Evolutionary conservation across 2,329 filamentous ascomycete genomes (phyloP).

Genomic region (Clonostachys rosea): DNA sequence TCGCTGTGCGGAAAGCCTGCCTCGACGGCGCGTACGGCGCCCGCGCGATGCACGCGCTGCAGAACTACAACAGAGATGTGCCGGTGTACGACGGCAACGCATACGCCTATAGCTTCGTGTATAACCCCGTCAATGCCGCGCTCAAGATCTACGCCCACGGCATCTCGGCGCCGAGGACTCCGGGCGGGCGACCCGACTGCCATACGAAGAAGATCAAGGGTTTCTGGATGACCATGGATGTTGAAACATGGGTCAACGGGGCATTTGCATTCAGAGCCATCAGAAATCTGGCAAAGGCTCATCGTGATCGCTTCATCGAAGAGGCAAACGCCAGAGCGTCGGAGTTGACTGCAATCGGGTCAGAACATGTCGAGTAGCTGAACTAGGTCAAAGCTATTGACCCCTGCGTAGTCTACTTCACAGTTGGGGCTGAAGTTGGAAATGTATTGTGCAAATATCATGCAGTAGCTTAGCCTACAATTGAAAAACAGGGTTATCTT

Average conservation of each 20-base stretch:
- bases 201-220: slow-evolving; percentile 26
- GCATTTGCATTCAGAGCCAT: slow-evolving; percentile 29
- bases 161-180: slow-evolving; percentile 15
- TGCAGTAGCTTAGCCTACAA: too few species aligned
- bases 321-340: slow-evolving; percentile 15
- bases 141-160: slow-evolving; percentile 31
- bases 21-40: slow-evolving; percentile 29
- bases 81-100: slow-evolving; percentile 28
- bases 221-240: slow-evolving; percentile 16
- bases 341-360: too few species aligned
- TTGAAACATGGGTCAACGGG: slow-evolving; percentile 22
- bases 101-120: slow-evolving; percentile 27
- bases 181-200: slow-evolving; percentile 26
- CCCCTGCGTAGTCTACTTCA: too few species aligned
- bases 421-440: too few species aligned
- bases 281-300: slow-evolving; percentile 25
- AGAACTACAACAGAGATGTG: slow-evolving; percentile 21
- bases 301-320: slow-evolving; percentile 27
- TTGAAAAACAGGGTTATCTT: too few species aligned
- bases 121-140: slow-evolving; percentile 14
- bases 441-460: too few species aligned
- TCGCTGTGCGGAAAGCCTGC: slow-evolving; percentile 24
- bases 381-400: too few species aligned
- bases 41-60: slow-evolving; percentile 27
- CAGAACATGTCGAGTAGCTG: too few species aligned